These are phyloP conservation scores for Akebia trifoliata DNA, from an alignment of 164 flowering plant species.

Conservation along the genomic window DNA sequence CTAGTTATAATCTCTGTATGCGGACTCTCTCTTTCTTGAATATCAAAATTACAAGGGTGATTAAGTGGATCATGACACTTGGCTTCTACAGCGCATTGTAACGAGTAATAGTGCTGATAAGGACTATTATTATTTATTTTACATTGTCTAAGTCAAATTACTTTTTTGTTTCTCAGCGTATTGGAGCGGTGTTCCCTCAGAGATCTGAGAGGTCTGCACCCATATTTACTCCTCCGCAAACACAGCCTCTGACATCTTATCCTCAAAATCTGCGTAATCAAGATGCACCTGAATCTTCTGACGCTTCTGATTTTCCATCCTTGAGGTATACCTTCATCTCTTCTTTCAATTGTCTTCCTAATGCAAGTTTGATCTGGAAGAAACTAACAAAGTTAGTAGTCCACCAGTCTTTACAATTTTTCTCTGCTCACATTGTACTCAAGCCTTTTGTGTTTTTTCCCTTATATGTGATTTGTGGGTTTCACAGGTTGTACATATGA, in stretches of 20 bases:
- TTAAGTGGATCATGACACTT: neutral
- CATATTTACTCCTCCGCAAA: conserved; percentile 82
- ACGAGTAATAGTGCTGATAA: no score
- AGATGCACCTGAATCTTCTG: conserved; percentile 65
- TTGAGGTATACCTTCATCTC: conserved; percentile 52
- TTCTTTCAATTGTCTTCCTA: neutral
- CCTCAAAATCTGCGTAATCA: conserved; percentile 58
- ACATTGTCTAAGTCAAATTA: neutral
- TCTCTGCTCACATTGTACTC: neutral
- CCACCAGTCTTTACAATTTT: neutral
- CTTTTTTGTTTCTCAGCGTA: conserved; percentile 56
- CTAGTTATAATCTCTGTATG: neutral
- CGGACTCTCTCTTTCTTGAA: conserved; percentile 1
- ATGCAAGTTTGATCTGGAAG: neutral
- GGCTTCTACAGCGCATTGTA: no score
- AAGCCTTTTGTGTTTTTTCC: no score
- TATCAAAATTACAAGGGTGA: no score
- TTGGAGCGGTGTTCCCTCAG: conserved; percentile 95
- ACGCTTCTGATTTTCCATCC: conserved; percentile 71
- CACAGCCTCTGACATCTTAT: conserved; percentile 71
- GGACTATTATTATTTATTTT: no score
- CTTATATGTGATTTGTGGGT: no score
- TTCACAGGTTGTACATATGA: no score
- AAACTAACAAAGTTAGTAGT: neutral
- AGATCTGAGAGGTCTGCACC: conserved; percentile 78